Conservation (phyloP, 345 rosid genomes). For the Linum trigynum region DNA sequence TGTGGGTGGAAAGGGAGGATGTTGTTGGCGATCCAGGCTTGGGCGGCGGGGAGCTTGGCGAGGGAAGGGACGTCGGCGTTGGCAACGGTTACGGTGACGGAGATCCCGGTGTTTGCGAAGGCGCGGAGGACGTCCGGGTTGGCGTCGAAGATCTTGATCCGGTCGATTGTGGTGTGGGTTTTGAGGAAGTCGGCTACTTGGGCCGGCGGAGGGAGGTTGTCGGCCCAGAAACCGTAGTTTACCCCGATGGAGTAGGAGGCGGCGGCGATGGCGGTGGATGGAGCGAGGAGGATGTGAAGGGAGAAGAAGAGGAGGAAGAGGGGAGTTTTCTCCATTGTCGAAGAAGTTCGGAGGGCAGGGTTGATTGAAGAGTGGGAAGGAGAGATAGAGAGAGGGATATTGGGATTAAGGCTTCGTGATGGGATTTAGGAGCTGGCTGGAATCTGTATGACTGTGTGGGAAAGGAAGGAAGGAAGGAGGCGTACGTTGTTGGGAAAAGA, state of each 20-base stretch:
- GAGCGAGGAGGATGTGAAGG: conserved; percentile 5
- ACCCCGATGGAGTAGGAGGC: conserved; percentile 53
- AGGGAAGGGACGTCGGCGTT: conserved; percentile 60
- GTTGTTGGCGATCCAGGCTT: conserved; percentile 45
- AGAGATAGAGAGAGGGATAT: neutral
- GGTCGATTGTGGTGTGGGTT: conserved; percentile 55
- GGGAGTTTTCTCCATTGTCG: conserved; percentile 16
- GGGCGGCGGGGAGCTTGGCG: conserved; percentile 46
- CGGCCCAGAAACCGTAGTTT: conserved; percentile 78
- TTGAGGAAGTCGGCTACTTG: conserved; percentile 60
- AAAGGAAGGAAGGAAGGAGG: neutral
- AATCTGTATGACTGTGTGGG: neutral
- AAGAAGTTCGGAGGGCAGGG: neutral
- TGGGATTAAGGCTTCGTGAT: too few species aligned
- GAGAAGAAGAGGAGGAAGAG: conserved; percentile 13
- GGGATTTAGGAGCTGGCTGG: too few species aligned
- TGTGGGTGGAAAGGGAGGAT: conserved; percentile 47
- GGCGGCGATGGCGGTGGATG: conserved; percentile 9
- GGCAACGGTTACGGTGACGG: conserved; percentile 57
- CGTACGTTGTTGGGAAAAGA: neutral
- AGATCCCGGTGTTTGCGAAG: conserved; percentile 54
- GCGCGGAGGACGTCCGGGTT: conserved; percentile 62
- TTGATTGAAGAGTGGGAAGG: neutral
- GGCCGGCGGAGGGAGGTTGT: conserved; percentile 66
- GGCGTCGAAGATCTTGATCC: conserved; percentile 67